Conservation (phyloP, 495 filamentous ascomycete species). For the Penicillium samsonianum region DNA sequence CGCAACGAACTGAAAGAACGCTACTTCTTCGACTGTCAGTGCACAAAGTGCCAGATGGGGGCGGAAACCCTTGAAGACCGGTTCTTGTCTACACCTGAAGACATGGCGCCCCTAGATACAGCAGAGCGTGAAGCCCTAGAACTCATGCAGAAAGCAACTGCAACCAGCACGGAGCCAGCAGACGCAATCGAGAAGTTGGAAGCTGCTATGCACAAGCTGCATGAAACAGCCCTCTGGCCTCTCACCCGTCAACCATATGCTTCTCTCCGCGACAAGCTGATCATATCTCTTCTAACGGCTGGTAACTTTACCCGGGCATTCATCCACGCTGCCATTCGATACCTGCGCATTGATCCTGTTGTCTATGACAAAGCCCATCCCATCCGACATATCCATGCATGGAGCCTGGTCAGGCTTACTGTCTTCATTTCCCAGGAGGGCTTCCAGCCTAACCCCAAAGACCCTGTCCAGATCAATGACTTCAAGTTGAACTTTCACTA, state of each 20-base stretch:
- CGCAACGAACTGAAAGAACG: conserved; percentile 53
- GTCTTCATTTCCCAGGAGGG: conserved; percentile 39
- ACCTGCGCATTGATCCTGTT: conserved; percentile 40
- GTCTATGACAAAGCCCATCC: conserved; percentile 43
- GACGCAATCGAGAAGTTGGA: conserved; percentile 25
- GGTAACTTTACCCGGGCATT: conserved; percentile 39
- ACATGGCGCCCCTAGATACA: conserved; percentile 19
- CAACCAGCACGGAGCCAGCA: conserved; percentile 15
- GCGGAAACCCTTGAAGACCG: conserved; percentile 26
- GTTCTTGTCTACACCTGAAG: conserved; percentile 13
- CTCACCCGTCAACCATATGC: conserved; percentile 44
- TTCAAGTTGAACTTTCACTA: conserved; percentile 36
- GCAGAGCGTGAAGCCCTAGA: conserved; percentile 30
- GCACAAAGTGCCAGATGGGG: conserved; percentile 51
- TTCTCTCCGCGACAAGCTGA: conserved; percentile 42
- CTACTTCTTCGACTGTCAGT: conserved; percentile 69
- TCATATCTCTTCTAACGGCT: conserved; percentile 32
- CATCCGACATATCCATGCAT: conserved; percentile 45
- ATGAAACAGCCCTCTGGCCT: conserved; percentile 28
- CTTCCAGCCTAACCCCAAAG: conserved; percentile 20
- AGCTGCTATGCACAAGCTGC: conserved; percentile 28
- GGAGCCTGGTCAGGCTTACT: conserved; percentile 41
- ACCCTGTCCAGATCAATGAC: conserved; percentile 21
- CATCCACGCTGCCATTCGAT: conserved; percentile 40
- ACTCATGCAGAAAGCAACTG: conserved; percentile 27